These are phyloP conservation scores for Stenocarpella maydis DNA, from an alignment of 2,329 filamentous ascomycete species.

Conservation along the genomic window DNA sequence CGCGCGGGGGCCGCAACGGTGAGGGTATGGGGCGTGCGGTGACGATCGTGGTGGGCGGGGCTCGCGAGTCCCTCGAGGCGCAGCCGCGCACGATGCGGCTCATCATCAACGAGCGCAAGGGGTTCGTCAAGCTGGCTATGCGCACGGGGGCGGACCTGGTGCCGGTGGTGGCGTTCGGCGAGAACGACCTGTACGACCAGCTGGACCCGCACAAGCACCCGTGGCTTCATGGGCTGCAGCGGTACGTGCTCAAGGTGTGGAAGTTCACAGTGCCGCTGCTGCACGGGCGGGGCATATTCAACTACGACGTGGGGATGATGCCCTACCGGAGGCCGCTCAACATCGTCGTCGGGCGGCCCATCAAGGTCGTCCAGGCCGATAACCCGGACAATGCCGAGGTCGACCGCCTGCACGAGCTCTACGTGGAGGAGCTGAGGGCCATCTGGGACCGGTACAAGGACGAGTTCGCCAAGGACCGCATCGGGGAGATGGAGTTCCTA, in stretches of 20 bases:
- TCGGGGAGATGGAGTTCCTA: constrained; percentile 73
- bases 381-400: constrained; percentile 79
- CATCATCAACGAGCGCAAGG: constrained; percentile 84
- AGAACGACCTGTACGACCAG: constrained; percentile 96
- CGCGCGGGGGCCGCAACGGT: constrained; percentile 76
- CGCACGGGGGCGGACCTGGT: constrained; percentile 93
- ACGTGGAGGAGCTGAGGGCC: constrained; percentile 76
- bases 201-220: constrained; percentile 80
- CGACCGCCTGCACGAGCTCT: constrained; percentile 79
- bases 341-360: constrained; percentile 86
- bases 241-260: constrained; percentile 83
- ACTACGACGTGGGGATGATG: constrained; percentile 97
- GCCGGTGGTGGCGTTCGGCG: constrained; percentile 89
- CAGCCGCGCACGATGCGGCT: constrained; percentile 79
- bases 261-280: constrained; percentile 94
- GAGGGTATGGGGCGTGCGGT: constrained; percentile 95
- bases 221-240: constrained; percentile 80
- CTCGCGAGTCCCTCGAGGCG: constrained; percentile 89
- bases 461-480: constrained; percentile 70
- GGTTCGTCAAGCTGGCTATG: constrained; percentile 93
- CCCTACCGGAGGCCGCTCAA: constrained; percentile 89
- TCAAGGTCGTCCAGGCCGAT: constrained; percentile 69
- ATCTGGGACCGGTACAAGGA: constrained; percentile 84
- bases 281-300: constrained; percentile 91
- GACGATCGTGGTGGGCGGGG: constrained; percentile 93